phyloP scores from a whole-genome alignment of 768 basidiomycete species.

The Mycena galopus region DNA sequence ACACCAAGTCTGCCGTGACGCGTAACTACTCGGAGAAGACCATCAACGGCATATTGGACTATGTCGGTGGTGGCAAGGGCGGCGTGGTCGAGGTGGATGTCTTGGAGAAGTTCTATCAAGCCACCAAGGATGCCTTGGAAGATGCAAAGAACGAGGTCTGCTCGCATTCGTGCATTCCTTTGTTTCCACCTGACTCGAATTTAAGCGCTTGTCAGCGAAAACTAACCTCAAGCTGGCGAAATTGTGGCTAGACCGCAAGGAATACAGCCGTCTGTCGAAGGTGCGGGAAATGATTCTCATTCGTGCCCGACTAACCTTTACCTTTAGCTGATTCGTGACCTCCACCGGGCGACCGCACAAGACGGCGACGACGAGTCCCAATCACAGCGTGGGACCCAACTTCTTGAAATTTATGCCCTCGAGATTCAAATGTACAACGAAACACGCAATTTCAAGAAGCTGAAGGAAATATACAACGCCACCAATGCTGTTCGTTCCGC shows the following conservation, averaged over 20 bases:
- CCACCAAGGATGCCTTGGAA: constrained; percentile 87
- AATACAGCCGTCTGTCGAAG: constrained; percentile 86
- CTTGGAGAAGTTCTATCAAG: constrained; percentile 95
- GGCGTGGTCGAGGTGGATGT: constrained; percentile 86
- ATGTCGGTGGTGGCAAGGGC: constrained; percentile 92
- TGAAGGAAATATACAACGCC: constrained; percentile 99
- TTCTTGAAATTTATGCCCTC: constrained; percentile 96
- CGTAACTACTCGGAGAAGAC: constrained; percentile 98
- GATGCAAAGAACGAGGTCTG: constrained; percentile 97
- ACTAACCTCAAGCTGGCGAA: constrained; percentile 98
- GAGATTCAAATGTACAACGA: constrained; percentile 99
- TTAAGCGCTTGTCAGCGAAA: constrained; percentile 91
- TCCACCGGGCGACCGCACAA: constrained; percentile 74
- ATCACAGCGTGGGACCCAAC: constrained; percentile 93
- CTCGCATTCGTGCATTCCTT: background rate
- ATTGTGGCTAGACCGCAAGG: constrained; percentile 95
- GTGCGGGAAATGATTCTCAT: constrained; percentile 54
- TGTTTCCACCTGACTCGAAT: constrained; percentile 9
- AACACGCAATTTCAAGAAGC: constrained; percentile 93
- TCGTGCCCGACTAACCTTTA: background rate
- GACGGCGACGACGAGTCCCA: constrained; percentile 77
- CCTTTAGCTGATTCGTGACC: constrained; percentile 79
- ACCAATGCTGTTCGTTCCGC: constrained; percentile 93
- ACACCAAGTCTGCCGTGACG: constrained; percentile 96
- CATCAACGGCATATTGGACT: constrained; percentile 98